These are phyloP conservation scores for Vitis amurensis DNA, from an alignment of 164 flowering plant species.

Conservation along the genomic window DNA sequence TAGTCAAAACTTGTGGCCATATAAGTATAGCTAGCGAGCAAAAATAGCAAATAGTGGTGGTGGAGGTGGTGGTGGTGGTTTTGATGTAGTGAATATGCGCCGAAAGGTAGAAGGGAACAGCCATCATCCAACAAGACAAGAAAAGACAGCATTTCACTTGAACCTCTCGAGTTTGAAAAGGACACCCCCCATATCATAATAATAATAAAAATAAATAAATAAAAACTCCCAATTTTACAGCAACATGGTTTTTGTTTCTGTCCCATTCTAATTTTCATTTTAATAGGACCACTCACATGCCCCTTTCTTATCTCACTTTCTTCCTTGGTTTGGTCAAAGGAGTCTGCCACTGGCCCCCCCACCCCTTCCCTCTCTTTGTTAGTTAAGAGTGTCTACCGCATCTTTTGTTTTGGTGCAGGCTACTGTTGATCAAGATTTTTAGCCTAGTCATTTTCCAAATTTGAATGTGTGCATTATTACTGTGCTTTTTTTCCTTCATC, in stretches of 20 bases:
- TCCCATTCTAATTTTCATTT: slow-evolving; percentile 12
- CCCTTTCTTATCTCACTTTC: background rate
- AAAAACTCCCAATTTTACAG: background rate
- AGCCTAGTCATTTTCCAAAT: too few relatives aligned
- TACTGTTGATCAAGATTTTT: too few relatives aligned
- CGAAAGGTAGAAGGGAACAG: slow-evolving; percentile 24
- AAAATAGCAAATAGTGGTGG: too few relatives aligned
- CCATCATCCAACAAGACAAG: slow-evolving; percentile 12
- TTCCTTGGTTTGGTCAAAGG: slow-evolving; percentile 7
- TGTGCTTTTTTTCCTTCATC: too few relatives aligned
- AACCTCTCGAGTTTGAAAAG: background rate
- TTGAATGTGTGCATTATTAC: too few relatives aligned
- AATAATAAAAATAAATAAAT: too few relatives aligned
- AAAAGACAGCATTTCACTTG: slow-evolving; percentile 7
- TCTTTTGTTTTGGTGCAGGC: too few relatives aligned
- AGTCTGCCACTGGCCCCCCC: background rate
- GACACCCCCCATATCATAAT: background rate
- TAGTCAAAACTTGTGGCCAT: too few relatives aligned
- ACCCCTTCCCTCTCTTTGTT: background rate
- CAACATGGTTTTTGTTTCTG: slow-evolving; percentile 9
- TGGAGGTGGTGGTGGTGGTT: too few relatives aligned
- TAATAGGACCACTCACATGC: background rate
- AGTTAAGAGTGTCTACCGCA: background rate
- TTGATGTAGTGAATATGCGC: slow-evolving; percentile 24
- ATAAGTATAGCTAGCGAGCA: too few relatives aligned